Percentiles rank a stretch among this genome's conserved stretches.
Evolutionary conservation across 441 rosid genomes (phyloP).

Genomic region (Isatis lusitanica): DNA sequence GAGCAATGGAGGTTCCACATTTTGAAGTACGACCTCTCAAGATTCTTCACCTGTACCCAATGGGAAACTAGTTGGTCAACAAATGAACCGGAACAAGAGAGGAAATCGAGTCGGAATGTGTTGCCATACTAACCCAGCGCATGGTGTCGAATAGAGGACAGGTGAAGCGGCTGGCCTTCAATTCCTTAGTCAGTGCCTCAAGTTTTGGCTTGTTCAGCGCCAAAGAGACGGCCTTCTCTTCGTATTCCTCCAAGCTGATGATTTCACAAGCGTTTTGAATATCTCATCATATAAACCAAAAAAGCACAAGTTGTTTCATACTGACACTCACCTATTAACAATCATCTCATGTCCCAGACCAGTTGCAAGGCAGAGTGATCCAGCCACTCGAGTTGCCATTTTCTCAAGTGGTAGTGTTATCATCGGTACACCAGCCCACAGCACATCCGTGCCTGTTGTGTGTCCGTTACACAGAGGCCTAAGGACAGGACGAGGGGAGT

Average conservation of each 20-base stretch:
- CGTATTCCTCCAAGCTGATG: slow-evolving; percentile 87
- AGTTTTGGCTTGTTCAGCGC: slow-evolving; percentile 77
- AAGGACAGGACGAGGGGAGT: background rate
- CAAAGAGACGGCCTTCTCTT: slow-evolving; percentile 86
- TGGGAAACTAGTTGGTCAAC: background rate
- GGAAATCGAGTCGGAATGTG: background rate
- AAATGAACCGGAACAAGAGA: background rate
- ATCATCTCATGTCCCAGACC: slow-evolving; percentile 99
- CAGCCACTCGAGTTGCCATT: slow-evolving; percentile 99
- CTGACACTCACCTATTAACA: slow-evolving; percentile 62
- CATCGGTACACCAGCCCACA: slow-evolving; percentile 99
- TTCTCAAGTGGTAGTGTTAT: slow-evolving; percentile 95
- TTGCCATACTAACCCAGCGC: slow-evolving; percentile 75
- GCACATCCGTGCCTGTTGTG: slow-evolving; percentile 95
- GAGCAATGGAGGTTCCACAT: slow-evolving; percentile 93
- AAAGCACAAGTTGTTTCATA: background rate
- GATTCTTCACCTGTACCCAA: slow-evolving; percentile 71
- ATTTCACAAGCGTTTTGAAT: background rate
- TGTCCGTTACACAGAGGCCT: slow-evolving; percentile 99
- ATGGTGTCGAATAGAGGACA: slow-evolving; percentile 91
- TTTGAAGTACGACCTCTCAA: slow-evolving; percentile 86
- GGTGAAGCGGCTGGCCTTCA: slow-evolving; percentile 69
- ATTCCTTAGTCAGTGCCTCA: slow-evolving; percentile 63
- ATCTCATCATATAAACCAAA: background rate
- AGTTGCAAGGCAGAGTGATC: slow-evolving; percentile 94